Evolutionary conservation across 306 rosid genomes (phyloP).

Genomic region (Nissolia schottii): DNA sequence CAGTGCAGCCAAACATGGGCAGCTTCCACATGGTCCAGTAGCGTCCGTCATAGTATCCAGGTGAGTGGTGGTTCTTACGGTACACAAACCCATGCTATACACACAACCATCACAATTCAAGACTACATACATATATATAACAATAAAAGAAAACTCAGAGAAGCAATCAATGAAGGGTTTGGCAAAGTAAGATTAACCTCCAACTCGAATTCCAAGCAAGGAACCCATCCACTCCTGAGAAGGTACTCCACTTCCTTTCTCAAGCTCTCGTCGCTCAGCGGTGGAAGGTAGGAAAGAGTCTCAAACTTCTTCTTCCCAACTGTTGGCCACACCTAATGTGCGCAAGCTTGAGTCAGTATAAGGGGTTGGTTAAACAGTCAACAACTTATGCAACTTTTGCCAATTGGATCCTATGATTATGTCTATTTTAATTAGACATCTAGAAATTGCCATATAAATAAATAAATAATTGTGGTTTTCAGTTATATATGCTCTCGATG

Average conservation of each 20-base stretch:
- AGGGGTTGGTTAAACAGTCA: too few relatives aligned
- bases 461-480: not conserved
- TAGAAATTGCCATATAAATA: too few relatives aligned
- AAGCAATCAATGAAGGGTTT: not conserved
- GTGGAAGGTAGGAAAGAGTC: conserved; percentile 84
- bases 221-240: conserved; percentile 49
- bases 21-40: conserved; percentile 92
- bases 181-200: conserved; percentile 24
- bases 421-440: too few relatives aligned
- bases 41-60: conserved; percentile 80
- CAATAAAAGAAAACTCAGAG: not conserved
- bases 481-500: too few relatives aligned
- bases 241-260: conserved; percentile 61
- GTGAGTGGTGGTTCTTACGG: conserved; percentile 60
- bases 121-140: too few relatives aligned
- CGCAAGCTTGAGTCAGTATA: not conserved
- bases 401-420: too few relatives aligned
- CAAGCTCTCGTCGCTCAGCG: not conserved
- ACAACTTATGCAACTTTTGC: too few relatives aligned
- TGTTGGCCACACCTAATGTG: conserved; percentile 77
- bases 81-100: conserved; percentile 40
- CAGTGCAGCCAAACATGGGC: conserved; percentile 78
- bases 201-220: conserved; percentile 69
- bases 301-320: conserved; percentile 61
- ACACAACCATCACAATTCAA: not conserved